Evolutionary conservation across 371 early-diverging fungal species (phyloP), one percentile per base, ranked within the genome.

Genomic region (Batrachochytrium dendrobatidis): DNA sequence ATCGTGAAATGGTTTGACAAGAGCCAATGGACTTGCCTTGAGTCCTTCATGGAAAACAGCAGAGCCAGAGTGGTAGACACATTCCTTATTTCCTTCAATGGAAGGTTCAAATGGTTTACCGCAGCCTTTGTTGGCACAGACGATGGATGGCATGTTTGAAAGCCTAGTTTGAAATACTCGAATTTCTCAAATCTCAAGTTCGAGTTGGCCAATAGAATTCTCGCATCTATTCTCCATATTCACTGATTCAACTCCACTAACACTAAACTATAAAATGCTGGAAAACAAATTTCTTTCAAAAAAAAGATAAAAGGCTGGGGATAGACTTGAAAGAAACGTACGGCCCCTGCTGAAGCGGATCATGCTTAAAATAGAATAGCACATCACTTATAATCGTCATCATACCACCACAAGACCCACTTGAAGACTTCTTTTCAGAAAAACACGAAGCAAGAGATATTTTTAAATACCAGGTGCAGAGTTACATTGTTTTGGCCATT

Each of bases 11-110:
- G 53, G 8, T 12, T 20, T 26, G 25, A 34, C 45, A 5, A 25
- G 34, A 29, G 31, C 12, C 15, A n/a, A 25, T 6, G 6, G n/a
- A 3, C 28, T 20, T 54, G 66, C 70, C 66, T 70, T 75, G 44
- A 69, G 55, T 58, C 92, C 94, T 68, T 92, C 93, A 64, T 91
- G 93, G 73, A 95, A 92, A 35, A 90, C 83, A 28, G 96, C 94
- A n/a, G 80, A 82, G 20, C 88, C 90, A 2, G 88, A 55, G 60
- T 81, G 81, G 51, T 68, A 62, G 32, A 65, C 61, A 62, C 81
- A 81, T 0, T 74, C 69, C 25, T 83, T 83, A 55, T 86, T 82
- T 39, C 70, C 65, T 71, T 93, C 92, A 33, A 78, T 75, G 10
- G 67, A 73, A 56, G 83, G 86, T 44, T 73, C 79, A 59, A 81